Base-by-base conservation (phyloP, 192 early-diverging fungal genomes). In the Coemansia sp. region DNA sequence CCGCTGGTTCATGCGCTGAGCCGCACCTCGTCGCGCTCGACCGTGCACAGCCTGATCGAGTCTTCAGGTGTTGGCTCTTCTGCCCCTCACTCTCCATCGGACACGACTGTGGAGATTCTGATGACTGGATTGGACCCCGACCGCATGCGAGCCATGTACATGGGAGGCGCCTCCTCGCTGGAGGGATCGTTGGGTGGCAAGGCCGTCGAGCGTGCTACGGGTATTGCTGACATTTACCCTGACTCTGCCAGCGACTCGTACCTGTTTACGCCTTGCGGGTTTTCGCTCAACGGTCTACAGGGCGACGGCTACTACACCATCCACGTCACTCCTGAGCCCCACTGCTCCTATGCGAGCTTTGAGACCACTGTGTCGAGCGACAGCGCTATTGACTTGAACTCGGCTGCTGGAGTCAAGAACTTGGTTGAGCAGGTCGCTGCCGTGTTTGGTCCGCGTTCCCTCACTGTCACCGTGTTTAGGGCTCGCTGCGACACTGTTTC, bases 261-360 rank as follows among this genome's bases (percentile, higher is more conserved):
- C 73, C 71, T 97, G 58, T 99, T 98, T 79, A 89, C 94, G 66
- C 97, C 97, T 9, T 99, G 97, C 73, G 97, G 97, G 0, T 99
- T 96, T 74, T 97, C 95, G 22, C 89, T 94, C 63, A 99, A 99
- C 75, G 96, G 92, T 6, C 73, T 98, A 3, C 76, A 81, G 43
- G 81, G 91, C 9, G 94, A 92, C 49, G 89, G 88, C 29, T 96
- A 99, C 84, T 99, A 93, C 75, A 99, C 94, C 20, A 94, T 98
- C 78, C 97, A 99, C 69, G 97, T 99, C 18, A 99, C 97, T 20
- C 97, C 97, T 13, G 97, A 99, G 79, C 91, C 89, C n/a, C 85
- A 89, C 68, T 99, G 95, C 90, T 99, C 97, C 22, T 99, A 99
- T 73, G 97, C 97, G n/a, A 96, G 94, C 43, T 97, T 98, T 81